Percentiles rank a stretch among this genome's conserved stretches.
Evolutionary conservation across 768 basidiomycete genomes (phyloP).

Genomic region (Lepiota venenata): DNA sequence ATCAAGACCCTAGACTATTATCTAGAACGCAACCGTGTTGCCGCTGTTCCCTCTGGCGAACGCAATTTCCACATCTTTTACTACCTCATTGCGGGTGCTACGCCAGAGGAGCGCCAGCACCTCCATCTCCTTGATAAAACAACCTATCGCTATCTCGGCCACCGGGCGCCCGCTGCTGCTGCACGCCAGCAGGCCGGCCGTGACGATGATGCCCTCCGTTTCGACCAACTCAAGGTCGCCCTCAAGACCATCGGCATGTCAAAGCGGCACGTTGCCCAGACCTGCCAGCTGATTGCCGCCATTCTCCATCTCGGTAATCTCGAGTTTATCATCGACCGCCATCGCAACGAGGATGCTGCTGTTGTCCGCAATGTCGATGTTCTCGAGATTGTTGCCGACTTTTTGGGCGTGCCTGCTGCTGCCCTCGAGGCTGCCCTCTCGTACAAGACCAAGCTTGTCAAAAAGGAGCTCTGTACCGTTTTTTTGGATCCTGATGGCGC

Average conservation of each 20-base stretch:
- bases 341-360: constrained; percentile 88
- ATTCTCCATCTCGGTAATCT: constrained; percentile 97
- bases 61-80: constrained; percentile 98
- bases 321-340: constrained; percentile 83
- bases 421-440: constrained; percentile 80
- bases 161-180: constrained; percentile 43
- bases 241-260: constrained; percentile 92
- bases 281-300: constrained; percentile 91
- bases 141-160: constrained; percentile 84
- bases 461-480: constrained; percentile 96
- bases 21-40: constrained; percentile 88
- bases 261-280: constrained; percentile 92
- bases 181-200: constrained; percentile 44
- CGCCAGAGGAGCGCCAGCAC: constrained; percentile 83
- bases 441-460: constrained; percentile 89
- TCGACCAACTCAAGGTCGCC: constrained; percentile 92
- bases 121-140: constrained; percentile 80
- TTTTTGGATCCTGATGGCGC: constrained; percentile 95
- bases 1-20: constrained; percentile 97
- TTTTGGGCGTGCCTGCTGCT: constrained; percentile 75
- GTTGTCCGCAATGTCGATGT: constrained; percentile 85
- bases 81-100: constrained; percentile 90
- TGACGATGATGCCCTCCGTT: constrained; percentile 83
- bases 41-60: constrained; percentile 84
- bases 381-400: constrained; percentile 83